Conservation (phyloP, 2,329 filamentous ascomycete species). For the Ophiostoma sp. region DNA sequence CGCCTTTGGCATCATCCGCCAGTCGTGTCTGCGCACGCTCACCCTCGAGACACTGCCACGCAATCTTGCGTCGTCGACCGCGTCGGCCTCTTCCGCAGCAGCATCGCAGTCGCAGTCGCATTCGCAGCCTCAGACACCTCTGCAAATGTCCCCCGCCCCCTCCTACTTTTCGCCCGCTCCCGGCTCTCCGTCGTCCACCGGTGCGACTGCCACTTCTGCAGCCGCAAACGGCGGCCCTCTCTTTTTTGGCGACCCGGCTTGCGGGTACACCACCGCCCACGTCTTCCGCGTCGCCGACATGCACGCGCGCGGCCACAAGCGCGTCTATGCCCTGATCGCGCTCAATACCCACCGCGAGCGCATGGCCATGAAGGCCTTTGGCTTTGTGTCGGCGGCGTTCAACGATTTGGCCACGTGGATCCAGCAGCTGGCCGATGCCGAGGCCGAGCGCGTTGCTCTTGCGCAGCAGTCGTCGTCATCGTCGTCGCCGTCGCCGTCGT, state of each 20-base stretch:
- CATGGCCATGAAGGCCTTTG: conserved; percentile 61
- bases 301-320: conserved; percentile 61
- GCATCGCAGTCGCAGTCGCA: conserved; percentile 27
- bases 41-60: conserved; percentile 62
- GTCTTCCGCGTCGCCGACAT: conserved; percentile 65
- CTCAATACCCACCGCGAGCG: conserved; percentile 61
- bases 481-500: no score
- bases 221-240: conserved; percentile 57
- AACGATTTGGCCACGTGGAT: conserved; percentile 62
- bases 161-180: conserved; percentile 27
- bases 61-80: conserved; percentile 38
- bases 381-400: conserved; percentile 57
- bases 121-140: conserved; percentile 29
- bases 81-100: conserved; percentile 30
- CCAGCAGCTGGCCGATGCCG: conserved; percentile 57
- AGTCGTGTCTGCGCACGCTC: conserved; percentile 60
- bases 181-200: conserved; percentile 40
- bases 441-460: conserved; percentile 48
- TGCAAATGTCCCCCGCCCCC: conserved; percentile 25
- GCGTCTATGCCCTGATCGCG: conserved; percentile 63
- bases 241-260: conserved; percentile 60
- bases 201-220: conserved; percentile 45
- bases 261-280: conserved; percentile 65
- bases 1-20: conserved; percentile 63
- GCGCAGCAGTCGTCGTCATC: neutral